phyloP scores from a whole-genome alignment of 1,284 basidiomycete species.

The Testicularia cyperi region DNA sequence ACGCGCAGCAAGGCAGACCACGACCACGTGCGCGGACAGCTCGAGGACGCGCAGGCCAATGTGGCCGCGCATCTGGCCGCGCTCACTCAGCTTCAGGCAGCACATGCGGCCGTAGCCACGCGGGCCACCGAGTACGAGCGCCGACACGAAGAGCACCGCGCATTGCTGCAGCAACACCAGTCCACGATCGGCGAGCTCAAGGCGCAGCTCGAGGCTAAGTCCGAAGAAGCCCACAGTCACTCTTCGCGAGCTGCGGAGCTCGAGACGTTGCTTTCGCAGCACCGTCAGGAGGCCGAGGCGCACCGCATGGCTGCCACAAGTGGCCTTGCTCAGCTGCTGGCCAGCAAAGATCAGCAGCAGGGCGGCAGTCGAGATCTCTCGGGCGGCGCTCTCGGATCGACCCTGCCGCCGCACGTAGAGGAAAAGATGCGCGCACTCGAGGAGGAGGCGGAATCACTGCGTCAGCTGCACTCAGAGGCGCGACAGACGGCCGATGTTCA shows the following conservation, averaged over 20 bases:
- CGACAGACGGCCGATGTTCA: conserved; percentile 60
- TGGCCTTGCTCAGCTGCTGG: conserved; percentile 50
- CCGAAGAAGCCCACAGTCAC: conserved; percentile 60
- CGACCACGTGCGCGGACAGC: conserved; percentile 68
- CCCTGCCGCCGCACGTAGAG: conserved; percentile 40
- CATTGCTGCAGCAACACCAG: conserved; percentile 51
- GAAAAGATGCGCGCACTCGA: conserved; percentile 54
- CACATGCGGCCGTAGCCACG: conserved; percentile 73
- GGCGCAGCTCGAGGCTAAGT: conserved; percentile 68
- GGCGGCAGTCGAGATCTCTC: conserved; percentile 31
- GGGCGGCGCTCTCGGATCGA: conserved; percentile 5
- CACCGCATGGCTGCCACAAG: conserved; percentile 52
- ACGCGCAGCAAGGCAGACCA: conserved; percentile 81
- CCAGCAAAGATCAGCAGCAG: conserved; percentile 35
- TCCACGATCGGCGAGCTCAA: conserved; percentile 74
- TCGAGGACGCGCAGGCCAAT: conserved; percentile 66
- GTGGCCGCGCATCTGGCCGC: conserved; percentile 82
- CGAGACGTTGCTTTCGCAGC: conserved; percentile 70
- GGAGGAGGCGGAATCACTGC: conserved; percentile 51
- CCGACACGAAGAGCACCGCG: conserved; percentile 64
- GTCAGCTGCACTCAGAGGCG: conserved; percentile 52
- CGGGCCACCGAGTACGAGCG: conserved; percentile 80
- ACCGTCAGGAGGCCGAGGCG: conserved; percentile 52
- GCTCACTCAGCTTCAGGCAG: conserved; percentile 79
- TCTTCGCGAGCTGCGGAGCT: conserved; percentile 74